Percentiles rank a stretch among this genome's conserved stretches.
Conservation (phyloP, 1,139 yeast species). For the Saccharomyces pastorianus region DNA sequence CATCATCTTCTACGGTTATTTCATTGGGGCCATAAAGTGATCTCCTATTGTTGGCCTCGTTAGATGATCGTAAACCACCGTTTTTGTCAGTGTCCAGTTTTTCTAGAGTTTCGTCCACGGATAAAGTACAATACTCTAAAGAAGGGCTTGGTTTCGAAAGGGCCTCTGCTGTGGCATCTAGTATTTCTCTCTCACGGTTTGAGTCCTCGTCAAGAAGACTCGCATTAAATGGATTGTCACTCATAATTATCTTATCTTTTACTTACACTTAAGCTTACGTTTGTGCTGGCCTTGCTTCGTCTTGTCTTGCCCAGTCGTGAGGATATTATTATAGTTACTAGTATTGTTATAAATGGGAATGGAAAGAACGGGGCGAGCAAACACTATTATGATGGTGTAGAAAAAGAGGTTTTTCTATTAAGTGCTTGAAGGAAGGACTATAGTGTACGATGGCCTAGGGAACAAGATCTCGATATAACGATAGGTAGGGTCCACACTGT, state of each 20-base stretch:
- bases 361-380: not conserved
- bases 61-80: conserved; percentile 55
- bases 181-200: conserved; percentile 6
- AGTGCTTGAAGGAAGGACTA: not conserved
- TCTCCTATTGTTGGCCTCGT: conserved; percentile 64
- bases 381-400: not conserved
- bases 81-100: conserved; percentile 54
- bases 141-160: conserved; percentile 31
- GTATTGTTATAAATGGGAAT: not conserved
- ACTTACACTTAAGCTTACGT: not conserved
- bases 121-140: conserved; percentile 42
- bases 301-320: not conserved
- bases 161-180: conserved; percentile 17
- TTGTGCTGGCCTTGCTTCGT: not conserved
- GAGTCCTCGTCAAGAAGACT: conserved; percentile 11
- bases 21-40: conserved; percentile 54
- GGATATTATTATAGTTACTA: not conserved
- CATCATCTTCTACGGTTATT: conserved; percentile 24
- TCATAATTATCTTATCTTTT: conserved; percentile 11
- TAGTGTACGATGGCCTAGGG: not conserved
- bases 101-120: conserved; percentile 53
- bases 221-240: conserved; percentile 30
- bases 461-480: not conserved
- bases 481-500: not conserved
- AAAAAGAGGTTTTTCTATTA: not conserved